phyloP scores from a whole-genome alignment of 2,329 filamentous ascomycete genomes.

The Diplodia sapinea region DNA sequence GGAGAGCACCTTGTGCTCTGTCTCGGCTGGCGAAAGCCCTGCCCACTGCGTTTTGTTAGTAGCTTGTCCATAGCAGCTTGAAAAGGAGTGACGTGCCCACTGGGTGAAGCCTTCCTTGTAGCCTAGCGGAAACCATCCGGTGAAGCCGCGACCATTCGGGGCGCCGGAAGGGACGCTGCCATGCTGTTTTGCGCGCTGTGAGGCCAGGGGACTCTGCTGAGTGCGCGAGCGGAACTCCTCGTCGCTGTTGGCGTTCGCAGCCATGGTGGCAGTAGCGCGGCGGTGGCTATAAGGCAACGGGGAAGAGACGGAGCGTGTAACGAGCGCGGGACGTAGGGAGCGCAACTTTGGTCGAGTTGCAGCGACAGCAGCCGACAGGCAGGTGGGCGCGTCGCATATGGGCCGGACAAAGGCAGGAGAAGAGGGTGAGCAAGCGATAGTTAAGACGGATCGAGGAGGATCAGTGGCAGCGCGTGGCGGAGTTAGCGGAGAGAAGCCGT shows the following conservation, averaged over 20 bases:
- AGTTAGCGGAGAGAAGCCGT: slow-evolving; percentile 12
- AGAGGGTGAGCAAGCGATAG: not conserved
- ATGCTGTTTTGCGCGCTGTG: slow-evolving; percentile 52
- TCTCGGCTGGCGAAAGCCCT: slow-evolving; percentile 77
- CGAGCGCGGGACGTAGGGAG: slow-evolving; percentile 2
- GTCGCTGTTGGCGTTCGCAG: slow-evolving; percentile 13
- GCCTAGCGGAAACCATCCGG: slow-evolving; percentile 76
- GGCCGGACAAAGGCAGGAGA: not conserved
- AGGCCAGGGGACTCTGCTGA: slow-evolving; percentile 57
- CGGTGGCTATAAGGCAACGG: not conserved
- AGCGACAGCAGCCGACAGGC: too few relatives aligned
- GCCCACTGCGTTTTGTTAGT: slow-evolving; percentile 69
- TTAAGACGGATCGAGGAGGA: not conserved
- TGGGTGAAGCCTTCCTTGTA: slow-evolving; percentile 92
- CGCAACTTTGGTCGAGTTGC: slow-evolving; percentile 3
- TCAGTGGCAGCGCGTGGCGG: slow-evolving; percentile 22
- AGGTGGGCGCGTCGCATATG: not conserved
- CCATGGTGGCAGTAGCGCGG: slow-evolving; percentile 28
- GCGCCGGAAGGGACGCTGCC: slow-evolving; percentile 37
- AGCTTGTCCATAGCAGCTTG: not conserved
- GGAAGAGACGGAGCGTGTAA: not conserved
- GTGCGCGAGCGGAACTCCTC: slow-evolving; percentile 27
- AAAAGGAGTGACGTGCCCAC: slow-evolving; percentile 71
- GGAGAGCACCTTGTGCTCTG: slow-evolving; percentile 86
- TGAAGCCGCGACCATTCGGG: slow-evolving; percentile 43